Evolutionary conservation across 2,329 filamentous ascomycete species (phyloP).

Genomic region (Cladophialophora chaetospira): DNA sequence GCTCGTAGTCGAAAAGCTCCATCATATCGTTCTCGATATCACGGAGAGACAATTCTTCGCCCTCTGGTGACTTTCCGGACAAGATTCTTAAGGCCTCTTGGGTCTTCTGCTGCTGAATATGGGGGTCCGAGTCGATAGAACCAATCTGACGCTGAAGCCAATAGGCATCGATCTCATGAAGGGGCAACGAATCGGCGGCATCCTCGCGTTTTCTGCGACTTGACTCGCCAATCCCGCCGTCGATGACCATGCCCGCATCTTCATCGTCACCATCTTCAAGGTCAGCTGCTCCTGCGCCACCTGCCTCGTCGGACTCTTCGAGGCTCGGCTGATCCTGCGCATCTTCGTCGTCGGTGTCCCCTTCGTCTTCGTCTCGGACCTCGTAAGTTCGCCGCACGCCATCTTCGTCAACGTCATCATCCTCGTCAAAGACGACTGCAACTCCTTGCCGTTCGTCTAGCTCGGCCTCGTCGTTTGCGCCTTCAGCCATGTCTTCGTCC

Average conservation of each 20-base stretch:
- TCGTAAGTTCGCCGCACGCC: slow-evolving; percentile 77
- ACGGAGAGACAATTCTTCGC: slow-evolving; percentile 79
- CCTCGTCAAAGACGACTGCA: slow-evolving; percentile 93
- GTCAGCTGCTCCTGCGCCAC: slow-evolving; percentile 44
- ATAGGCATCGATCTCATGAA: slow-evolving; percentile 92
- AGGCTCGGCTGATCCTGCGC: slow-evolving; percentile 60
- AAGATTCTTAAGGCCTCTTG: slow-evolving; percentile 80
- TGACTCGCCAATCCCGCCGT: slow-evolving; percentile 60
- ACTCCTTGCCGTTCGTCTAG: slow-evolving; percentile 95
- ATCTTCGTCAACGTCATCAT: slow-evolving; percentile 82
- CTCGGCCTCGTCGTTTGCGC: slow-evolving; percentile 68
- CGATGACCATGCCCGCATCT: slow-evolving; percentile 72
- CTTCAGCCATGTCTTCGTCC: slow-evolving; percentile 80
- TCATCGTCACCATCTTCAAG: slow-evolving; percentile 54
- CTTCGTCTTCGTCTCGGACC: slow-evolving; percentile 76
- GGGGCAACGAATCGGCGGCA: slow-evolving; percentile 65
- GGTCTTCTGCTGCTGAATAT: slow-evolving; percentile 91
- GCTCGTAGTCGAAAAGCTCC: slow-evolving; percentile 97
- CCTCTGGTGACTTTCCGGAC: slow-evolving; percentile 70
- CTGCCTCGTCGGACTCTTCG: slow-evolving; percentile 53
- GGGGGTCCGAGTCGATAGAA: slow-evolving; percentile 82
- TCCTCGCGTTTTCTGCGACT: slow-evolving; percentile 51
- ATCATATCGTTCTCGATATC: slow-evolving; percentile 98
- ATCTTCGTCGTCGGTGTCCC: slow-evolving; percentile 74
- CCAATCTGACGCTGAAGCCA: slow-evolving; percentile 96